Evolutionary conservation across 495 filamentous ascomycete species (phyloP), one percentile per base, ranked within the genome.

Genomic region (Tuber magnatum): DNA sequence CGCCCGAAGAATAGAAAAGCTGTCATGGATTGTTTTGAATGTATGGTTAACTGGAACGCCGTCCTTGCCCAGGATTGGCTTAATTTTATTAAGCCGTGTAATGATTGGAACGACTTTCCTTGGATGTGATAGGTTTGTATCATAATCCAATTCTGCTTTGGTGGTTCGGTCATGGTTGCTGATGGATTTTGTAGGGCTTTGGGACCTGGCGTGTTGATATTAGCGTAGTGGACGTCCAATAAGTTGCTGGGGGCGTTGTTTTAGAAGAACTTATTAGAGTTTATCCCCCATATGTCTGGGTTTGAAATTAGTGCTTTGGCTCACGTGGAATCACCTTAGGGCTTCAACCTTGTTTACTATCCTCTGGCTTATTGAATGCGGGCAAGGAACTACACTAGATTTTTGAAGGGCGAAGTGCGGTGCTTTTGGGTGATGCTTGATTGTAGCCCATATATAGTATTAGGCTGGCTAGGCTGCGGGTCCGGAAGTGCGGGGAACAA

Each of bases 31-130:
- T 65, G 56, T 35, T 65, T 65, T 20, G 56, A 20, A 18, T 65
- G 56, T 35, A 65, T 65, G 56, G 28, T 35, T 35, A 18, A 35
- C 32, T 65, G 56, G 56, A 65, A 65, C 16, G 56, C 56, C 14
- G 14, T 35, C 6, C 56, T 65, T 35, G 56, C 56, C 16, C 28
- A 65, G 28, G 56, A 65, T 35, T 65, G 56, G 56, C 56, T 65
- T 35, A 65, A 65, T 5, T 18, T 65, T 32, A 35, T 65, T 65
- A 65, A 65, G 56, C 56, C 28, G 4, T 65, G 56, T 65, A 35
- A 65, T 18, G 56, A 35, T 65, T 65, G 56, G 56, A 65, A 65
- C 56, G 56, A 65, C 56, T 65, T 65, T 65, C 56, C 12, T 35
- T 65, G 56, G 56, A 35, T 18, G 28, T 35, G 28, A 65, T 35